These are phyloP conservation scores for Echites panduratus DNA, from an alignment of 257 asterid species.

Conservation along the genomic window DNA sequence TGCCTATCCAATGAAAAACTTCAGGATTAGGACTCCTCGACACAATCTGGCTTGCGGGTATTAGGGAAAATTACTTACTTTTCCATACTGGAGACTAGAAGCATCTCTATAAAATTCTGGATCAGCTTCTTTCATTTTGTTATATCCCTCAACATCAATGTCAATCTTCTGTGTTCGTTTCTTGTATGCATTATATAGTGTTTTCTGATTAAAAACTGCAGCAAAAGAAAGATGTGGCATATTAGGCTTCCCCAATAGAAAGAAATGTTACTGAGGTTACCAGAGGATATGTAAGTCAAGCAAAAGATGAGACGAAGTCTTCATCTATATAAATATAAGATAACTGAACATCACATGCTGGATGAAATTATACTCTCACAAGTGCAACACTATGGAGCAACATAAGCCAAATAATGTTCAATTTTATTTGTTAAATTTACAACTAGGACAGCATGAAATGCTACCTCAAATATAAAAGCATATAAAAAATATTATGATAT, in stretches of 20 bases:
- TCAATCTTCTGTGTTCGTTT: slow-evolving; percentile 65
- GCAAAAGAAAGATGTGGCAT: background rate
- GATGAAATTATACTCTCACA: background rate
- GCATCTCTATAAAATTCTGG: slow-evolving; percentile 94
- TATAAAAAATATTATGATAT: background rate
- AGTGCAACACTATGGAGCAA: background rate
- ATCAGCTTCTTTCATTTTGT: slow-evolving; percentile 75
- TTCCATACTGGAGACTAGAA: slow-evolving; percentile 97
- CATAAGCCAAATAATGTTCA: background rate
- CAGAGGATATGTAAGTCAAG: background rate
- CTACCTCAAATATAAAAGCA: background rate
- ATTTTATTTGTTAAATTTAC: background rate
- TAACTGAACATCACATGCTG: background rate
- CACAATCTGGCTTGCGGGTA: background rate
- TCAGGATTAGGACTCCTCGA: background rate
- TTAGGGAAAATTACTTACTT: slow-evolving; percentile 32
- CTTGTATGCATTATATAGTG: slow-evolving; percentile 81
- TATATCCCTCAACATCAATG: slow-evolving; percentile 68
- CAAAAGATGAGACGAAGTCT: background rate
- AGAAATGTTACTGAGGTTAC: background rate
- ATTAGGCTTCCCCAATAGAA: slow-evolving; percentile 5
- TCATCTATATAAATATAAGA: background rate
- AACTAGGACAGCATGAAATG: background rate
- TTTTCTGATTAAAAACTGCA: slow-evolving; percentile 82
- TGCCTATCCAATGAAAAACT: slow-evolving; percentile 37